Evolutionary conservation across 768 basidiomycete genomes (phyloP), one percentile per base, ranked within the genome.

Genomic region (Hypsizygus marmoreus): DNA sequence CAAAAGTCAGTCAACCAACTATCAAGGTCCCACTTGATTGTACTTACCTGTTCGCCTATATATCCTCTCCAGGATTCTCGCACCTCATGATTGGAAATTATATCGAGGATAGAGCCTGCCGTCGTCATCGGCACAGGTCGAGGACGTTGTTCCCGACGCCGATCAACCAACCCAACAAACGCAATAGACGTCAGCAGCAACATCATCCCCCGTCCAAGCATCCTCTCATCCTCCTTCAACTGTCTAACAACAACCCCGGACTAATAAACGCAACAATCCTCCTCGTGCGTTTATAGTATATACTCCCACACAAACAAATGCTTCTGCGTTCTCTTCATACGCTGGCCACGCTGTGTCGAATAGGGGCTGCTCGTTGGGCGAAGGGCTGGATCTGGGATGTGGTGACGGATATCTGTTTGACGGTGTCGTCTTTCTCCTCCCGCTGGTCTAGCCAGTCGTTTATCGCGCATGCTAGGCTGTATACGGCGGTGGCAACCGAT

Each of bases 11-110:
- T n/a, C n/a, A n/a, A n/a, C n/a, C n/a, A n/a, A n/a, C n/a, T n/a
- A n/a, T n/a, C n/a, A n/a, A n/a, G n/a, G n/a, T n/a, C n/a, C n/a
- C n/a, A 16, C 2, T 33, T 10, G 4, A 30, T 19, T 16, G 4
- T 2, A 45, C 50, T 35, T 30, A 57, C 62, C 55, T 62, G 51
- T 6, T 49, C 50, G n/a, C 62, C 61, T 14, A 64, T 41, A 30
- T 54, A 55, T 10, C 43, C 48, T 4, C 43, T 36, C 64, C 64
- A 63, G 34, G 64, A 64, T 26, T 50, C 41, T 6, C 31, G 34
- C 12, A 57, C 56, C 10, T 59, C 54, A 9, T 33, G 9, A 47
- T 56, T 43, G 13, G 20, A 12, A 26, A 45, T 38, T 13, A 20
- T 22, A 24, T 30, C 40, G 17, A 47, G 17, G 9, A 32, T 26